Evolutionary conservation across 371 early-diverging fungal genomes (phyloP), one percentile per base, ranked within the genome.

Genomic region (Mortierella sp.): DNA sequence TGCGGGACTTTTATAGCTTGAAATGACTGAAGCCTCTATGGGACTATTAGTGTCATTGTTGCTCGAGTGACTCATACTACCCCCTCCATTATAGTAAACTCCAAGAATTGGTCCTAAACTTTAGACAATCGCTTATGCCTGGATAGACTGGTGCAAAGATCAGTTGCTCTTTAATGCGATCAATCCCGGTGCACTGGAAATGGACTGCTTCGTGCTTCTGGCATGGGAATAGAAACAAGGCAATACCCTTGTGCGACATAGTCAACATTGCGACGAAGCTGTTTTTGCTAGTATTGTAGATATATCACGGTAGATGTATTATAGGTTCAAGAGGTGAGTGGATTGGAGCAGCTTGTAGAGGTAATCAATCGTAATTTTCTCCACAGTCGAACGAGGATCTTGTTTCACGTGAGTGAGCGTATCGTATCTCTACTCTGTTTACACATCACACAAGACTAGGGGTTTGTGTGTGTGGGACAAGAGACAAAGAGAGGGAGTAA

Each of bases 81-180:
- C 11, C 10, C 21, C 8, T 9, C 55, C 40, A 38, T 41, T 68
- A 65, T 1, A 75, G 75, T 32, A 80, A 13, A 15, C 61, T 80
- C 71, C 74, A 80, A 24, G 71, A 70, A 43, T 71, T 80, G 60
- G 75, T 74, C 19, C 43, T 74, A 53, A 80, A 74, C 50, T 60
- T 58, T 16, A 80, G 38, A 15, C 57, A 65, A 40, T 72, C 69
- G 32, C 60, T 69, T n/a, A 16, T 22, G 5, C 59, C 69, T 1
- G 58, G 66, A 24, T n/a, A 32, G 22, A 73, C 67, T 22, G 80
- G 80, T 9, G 57, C 53, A 41, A 74, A 80, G 38, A 80, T 50
- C 41, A 80, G 28, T 21, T 80, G 80, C 28, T 80, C 80, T n/a
- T 52, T 36, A 21, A 3, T 40, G 16, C 80, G 80, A 67, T 80